A percentile compares a stretch with the other conserved stretches of the same genome.
Evolutionary conservation across 2,329 filamentous ascomycete species (phyloP).

Genomic region (Claviceps citrina): DNA sequence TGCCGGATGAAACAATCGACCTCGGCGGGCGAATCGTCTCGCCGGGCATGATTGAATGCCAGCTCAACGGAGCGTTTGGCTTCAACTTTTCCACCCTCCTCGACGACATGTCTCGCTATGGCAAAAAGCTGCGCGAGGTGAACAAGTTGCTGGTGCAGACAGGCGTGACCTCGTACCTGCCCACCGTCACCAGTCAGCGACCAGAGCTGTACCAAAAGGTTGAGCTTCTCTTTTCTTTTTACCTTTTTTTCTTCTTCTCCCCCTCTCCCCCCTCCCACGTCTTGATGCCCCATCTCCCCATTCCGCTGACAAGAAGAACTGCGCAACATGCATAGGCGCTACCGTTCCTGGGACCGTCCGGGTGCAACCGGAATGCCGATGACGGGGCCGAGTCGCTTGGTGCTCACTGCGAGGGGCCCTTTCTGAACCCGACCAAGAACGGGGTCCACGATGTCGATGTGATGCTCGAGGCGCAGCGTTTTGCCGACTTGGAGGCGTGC

Average conservation of each 20-base stretch:
- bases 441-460: conserved; percentile 70
- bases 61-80: conserved; percentile 83
- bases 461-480: conserved; percentile 46
- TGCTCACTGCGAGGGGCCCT: conserved; percentile 83
- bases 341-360: conserved; percentile 62
- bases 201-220: conserved; percentile 68
- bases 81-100: conserved; percentile 79
- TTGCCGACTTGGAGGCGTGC: conserved; percentile 51
- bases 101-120: conserved; percentile 52
- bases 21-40: conserved; percentile 70
- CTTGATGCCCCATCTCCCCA: neutral
- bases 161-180: conserved; percentile 77
- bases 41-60: conserved; percentile 77
- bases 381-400: conserved; percentile 77
- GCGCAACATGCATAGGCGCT: conserved; percentile 34
- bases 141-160: conserved; percentile 60
- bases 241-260: too few species aligned
- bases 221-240: conserved; percentile 5
- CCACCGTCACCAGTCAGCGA: conserved; percentile 68
- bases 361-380: conserved; percentile 37
- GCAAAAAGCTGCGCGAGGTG: conserved; percentile 53
- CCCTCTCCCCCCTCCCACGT: too few species aligned
- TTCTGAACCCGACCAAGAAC: conserved; percentile 69
- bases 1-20: conserved; percentile 63
- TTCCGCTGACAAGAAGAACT: neutral